These are phyloP conservation scores for Arthrobotrys pseudoclavata DNA, from an alignment of 2,329 filamentous ascomycete genomes.

Conservation along the genomic window DNA sequence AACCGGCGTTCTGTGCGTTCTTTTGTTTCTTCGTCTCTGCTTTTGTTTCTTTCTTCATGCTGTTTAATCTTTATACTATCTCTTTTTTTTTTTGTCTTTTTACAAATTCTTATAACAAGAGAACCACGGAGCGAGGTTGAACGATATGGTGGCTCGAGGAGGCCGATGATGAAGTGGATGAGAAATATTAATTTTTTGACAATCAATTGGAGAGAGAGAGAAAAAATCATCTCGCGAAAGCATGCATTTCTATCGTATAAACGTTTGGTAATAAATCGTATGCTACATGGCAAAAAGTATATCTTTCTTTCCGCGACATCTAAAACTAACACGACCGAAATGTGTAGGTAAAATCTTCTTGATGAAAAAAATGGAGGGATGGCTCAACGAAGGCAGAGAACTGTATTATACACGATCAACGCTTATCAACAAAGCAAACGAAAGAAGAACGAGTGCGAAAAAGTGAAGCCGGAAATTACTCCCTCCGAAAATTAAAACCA, in stretches of 20 bases:
- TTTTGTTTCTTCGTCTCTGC: neutral
- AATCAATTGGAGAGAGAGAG: neutral
- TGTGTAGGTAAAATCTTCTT: neutral
- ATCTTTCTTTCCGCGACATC: neutral
- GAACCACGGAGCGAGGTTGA: neutral
- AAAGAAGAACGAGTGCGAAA: neutral
- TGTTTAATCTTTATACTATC: neutral
- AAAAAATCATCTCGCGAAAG: neutral
- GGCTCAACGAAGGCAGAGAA: constrained; percentile 27
- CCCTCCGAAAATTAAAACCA: constrained; percentile 3
- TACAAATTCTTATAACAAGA: neutral
- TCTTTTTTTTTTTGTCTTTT: neutral
- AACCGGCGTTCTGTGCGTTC: constrained; percentile 48
- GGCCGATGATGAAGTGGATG: neutral
- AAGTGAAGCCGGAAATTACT: constrained; percentile 32
- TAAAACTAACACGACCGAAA: neutral
- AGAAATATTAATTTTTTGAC: neutral
- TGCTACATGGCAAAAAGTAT: neutral
- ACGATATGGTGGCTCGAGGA: neutral
- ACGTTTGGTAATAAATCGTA: constrained; percentile 9
- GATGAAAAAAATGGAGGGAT: neutral
- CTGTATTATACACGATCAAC: constrained; percentile 59
- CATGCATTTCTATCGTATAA: constrained; percentile 6
- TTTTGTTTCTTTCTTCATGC: neutral
- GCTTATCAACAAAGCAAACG: constrained; percentile 29